Conservation (phyloP, 371 early-diverging fungal species). For the Mycotypha africana region DNA sequence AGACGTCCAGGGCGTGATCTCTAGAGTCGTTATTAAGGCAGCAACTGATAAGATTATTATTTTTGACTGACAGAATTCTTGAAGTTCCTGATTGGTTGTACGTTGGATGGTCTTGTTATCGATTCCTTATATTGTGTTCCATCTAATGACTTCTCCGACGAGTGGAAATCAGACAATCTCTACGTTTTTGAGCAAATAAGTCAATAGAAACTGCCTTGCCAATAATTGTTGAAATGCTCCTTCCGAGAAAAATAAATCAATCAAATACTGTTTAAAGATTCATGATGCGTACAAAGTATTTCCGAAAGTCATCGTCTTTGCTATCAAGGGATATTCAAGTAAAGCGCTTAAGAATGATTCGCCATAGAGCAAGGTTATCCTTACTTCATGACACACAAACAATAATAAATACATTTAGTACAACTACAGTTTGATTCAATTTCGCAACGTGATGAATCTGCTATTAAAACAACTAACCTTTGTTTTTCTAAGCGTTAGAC, state of each 20-base stretch:
- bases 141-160: conserved; percentile 3
- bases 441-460: no score
- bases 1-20: neutral
- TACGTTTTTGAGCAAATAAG: conserved; percentile 2
- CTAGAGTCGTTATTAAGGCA: neutral
- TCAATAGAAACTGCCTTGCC: conserved; percentile 1
- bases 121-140: conserved; percentile 3
- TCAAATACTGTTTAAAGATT: conserved; percentile 5
- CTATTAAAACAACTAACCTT: no score
- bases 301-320: conserved; percentile 5
- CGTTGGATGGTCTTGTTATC: conserved; percentile 4
- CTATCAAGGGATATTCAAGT: conserved; percentile 1
- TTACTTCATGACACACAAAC: conserved; percentile 1
- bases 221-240: conserved; percentile 6
- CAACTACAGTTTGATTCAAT: no score
- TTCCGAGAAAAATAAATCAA: conserved; percentile 2
- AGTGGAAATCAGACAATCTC: conserved; percentile 2
- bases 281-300: conserved; percentile 2
- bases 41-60: conserved; percentile 2
- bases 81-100: conserved; percentile 2
- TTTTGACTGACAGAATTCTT: conserved; percentile 2
- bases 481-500: no score
- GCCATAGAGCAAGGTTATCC: neutral
- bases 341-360: conserved; percentile 2
- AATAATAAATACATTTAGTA: no score